Conservation (phyloP, 2,329 filamentous ascomycete genomes). For the Diaporthe ilicicola region DNA sequence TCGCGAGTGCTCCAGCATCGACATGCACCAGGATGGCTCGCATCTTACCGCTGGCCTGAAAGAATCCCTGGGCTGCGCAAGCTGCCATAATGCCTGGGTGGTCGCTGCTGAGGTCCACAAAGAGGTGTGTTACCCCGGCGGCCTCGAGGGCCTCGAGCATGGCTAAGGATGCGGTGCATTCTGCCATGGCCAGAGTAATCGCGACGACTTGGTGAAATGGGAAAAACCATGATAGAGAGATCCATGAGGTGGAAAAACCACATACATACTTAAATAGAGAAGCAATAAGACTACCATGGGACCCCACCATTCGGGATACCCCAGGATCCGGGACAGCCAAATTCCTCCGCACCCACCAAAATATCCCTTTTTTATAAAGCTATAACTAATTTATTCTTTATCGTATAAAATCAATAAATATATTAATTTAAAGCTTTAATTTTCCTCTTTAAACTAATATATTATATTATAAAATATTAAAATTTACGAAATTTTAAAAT, state of each 20-base stretch:
- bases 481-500: no score
- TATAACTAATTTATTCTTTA: no score
- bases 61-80: conserved; percentile 39
- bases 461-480: no score
- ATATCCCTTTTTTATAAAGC: no score
- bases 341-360: no score
- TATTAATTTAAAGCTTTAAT: no score
- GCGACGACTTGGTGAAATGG: not conserved
- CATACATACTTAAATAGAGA: not conserved
- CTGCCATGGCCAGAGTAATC: not conserved
- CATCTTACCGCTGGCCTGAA: conserved; percentile 41
- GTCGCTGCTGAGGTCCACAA: conserved; percentile 63
- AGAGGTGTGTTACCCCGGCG: conserved; percentile 58
- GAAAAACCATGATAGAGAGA: not conserved
- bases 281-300: no score
- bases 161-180: conserved; percentile 66
- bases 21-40: conserved; percentile 42
- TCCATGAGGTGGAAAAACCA: no score
- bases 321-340: no score
- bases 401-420: no score
- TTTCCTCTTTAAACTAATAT: no score
- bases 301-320: no score
- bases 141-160: conserved; percentile 74
- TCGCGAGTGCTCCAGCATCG: conserved; percentile 40
- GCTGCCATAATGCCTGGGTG: conserved; percentile 45